Evolutionary conservation across 306 rosid genomes (phyloP), one percentile per base, ranked within the genome.

Genomic region (Lathyrus aphaca): DNA sequence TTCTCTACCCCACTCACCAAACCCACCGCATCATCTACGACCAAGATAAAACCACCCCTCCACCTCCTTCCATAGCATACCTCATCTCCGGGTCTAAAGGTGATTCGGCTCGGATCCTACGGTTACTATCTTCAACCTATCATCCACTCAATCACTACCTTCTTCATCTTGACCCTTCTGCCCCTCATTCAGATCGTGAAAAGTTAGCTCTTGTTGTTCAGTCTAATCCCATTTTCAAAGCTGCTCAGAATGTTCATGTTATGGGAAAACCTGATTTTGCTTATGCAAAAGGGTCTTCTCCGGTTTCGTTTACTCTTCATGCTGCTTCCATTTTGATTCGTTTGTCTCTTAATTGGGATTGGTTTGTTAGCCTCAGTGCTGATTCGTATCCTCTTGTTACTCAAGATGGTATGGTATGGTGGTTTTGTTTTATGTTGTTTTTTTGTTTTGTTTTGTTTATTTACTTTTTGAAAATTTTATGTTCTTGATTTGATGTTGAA

Each of bases 141-240:
- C 97, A 90, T 53, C 97, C 97, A 0, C 82, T 86, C n/a, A 94
- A 90, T 73, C 86, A 74, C 38, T 94, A 94, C 81, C 90, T 94
- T 10, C 90, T 88, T 32, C 98, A 94, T 64, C 90, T 94, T 2
- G 96, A 93, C 77, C 91, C 85, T 45, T 59, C 81, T 49, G 95
- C 94, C 12, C 58, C 96, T 5, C 81, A 73, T 2, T 27, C 88
- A 0, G 96, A 95, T 38, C 95, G 92, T 19, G 91, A 83, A 5
- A 30, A 68, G 8, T 71, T 91, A n/a, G 95, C 99, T 6, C 79
- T 86, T 67, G 11, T 56, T 0, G 86, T 95, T 12, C 89, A 91
- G 55, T 54, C 87, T 0, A 40, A 76, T 29, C 87, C 92, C 14
- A n/a, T 95, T 59, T 95, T 95, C 45, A 80, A 35, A 61, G 99